Percentiles rank a stretch among this genome's conserved stretches.
Evolutionary conservation across 2,329 filamentous ascomycete species (phyloP).

Genomic region (Amesomyces nigricolor): DNA sequence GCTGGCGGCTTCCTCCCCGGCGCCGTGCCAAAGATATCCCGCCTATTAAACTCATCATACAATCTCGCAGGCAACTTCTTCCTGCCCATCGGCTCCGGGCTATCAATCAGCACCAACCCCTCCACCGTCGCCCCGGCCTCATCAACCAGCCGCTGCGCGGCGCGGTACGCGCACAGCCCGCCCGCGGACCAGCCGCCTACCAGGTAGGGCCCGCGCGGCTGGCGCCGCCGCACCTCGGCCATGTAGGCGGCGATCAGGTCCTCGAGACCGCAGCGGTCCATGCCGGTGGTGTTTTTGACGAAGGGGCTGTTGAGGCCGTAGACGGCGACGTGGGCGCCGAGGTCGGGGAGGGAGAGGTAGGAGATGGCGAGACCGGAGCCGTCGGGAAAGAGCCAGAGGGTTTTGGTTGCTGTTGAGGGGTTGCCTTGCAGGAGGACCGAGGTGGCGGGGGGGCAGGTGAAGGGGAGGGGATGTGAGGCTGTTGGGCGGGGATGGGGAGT

Average conservation of each 20-base stretch:
- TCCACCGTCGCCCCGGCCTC: no score
- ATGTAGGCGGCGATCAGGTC: constrained; percentile 47
- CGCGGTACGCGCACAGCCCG: constrained; percentile 50
- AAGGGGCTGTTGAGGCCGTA: constrained; percentile 52
- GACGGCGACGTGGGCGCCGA: constrained; percentile 35
- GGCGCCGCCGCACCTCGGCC: constrained; percentile 52
- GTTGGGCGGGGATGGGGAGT: neutral
- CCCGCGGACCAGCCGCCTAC: constrained; percentile 57
- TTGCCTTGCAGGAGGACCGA: constrained; percentile 12
- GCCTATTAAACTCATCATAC: no score
- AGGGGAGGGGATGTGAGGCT: neutral
- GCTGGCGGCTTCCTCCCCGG: no score
- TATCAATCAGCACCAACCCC: no score
- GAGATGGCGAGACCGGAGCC: constrained; percentile 42
- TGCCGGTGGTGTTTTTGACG: constrained; percentile 52
- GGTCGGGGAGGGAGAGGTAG: constrained; percentile 46
- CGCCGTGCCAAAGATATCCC: no score
- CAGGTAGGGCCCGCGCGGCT: constrained; percentile 49
- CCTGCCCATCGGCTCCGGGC: no score
- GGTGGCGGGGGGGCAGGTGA: neutral
- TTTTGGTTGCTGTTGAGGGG: constrained; percentile 1
- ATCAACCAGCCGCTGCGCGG: constrained; percentile 25
- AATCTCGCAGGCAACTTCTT: no score
- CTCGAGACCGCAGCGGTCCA: constrained; percentile 43
- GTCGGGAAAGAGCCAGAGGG: constrained; percentile 28